Conservation (phyloP, 352 stramenopile genomes). For the Halophytophthora batemanensis region DNA sequence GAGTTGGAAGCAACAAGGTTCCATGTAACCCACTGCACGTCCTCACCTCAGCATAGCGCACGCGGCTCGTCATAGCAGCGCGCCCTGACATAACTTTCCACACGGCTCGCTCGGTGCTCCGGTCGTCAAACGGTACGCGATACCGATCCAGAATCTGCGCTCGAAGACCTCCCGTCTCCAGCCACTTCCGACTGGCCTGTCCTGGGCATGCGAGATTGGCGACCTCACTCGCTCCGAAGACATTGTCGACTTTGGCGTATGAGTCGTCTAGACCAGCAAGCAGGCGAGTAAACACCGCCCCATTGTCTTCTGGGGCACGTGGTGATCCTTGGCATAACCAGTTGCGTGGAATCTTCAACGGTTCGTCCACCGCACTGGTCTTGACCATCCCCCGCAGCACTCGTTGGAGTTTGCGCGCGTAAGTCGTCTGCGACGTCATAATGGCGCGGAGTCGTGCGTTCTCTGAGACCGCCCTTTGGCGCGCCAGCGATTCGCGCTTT, state of each 20-base stretch:
- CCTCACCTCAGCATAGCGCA: conserved; percentile 20
- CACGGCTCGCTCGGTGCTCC: conserved; percentile 11
- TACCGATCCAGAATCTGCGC: conserved; percentile 14
- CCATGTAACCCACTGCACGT: no score
- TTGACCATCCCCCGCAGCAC: conserved; percentile 17
- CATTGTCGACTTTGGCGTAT: background rate
- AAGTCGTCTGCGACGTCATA: conserved; percentile 9
- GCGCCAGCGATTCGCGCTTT: conserved; percentile 11
- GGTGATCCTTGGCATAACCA: conserved; percentile 1
- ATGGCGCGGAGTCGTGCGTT: conserved; percentile 13
- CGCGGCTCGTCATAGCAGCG: background rate
- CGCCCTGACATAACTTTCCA: conserved; percentile 5
- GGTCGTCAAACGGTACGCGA: conserved; percentile 9
- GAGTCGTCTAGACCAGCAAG: conserved; percentile 6
- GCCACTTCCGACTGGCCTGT: conserved; percentile 3
- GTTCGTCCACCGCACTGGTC: conserved; percentile 5
- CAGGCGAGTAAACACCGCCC: conserved; percentile 13
- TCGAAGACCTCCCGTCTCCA: conserved; percentile 12
- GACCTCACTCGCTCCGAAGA: background rate
- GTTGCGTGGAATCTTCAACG: conserved; percentile 7
- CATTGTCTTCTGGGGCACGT: conserved; percentile 13
- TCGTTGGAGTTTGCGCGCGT: conserved; percentile 18
- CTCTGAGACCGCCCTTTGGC: conserved; percentile 10
- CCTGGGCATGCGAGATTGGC: background rate
- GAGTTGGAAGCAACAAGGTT: background rate